Base-by-base conservation (phyloP, 2,329 filamentous ascomycete species). In the Stagonosporopsis tanaceti region DNA sequence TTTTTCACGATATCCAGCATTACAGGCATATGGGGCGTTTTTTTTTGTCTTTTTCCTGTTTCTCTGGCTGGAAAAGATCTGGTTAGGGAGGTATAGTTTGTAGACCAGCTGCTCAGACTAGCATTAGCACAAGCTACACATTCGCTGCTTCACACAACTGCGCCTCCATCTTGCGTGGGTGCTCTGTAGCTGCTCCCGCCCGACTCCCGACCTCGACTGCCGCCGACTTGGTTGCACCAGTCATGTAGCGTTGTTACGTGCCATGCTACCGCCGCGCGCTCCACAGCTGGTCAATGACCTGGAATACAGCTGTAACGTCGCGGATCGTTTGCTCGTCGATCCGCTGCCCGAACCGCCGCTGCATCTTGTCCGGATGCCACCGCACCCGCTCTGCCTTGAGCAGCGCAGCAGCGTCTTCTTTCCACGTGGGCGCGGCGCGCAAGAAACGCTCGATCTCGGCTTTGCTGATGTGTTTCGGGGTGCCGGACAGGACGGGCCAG, bases 291-390 rank as follows among this genome's bases (percentile, higher is more conserved):
- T 99, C 95, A 44, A 98, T 84, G 28, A 93, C 88, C 78, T 98
- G 94, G 70, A 98, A 99, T 9, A 97, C 89, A 6, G 91, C 90
- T 11, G 94, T 99, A 39, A 97, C 91, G 51, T 87, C 84, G 71
- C 86, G 87, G 83, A 96, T 88, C 3, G 91, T 86, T 3, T 83
- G 83, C 24, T 87, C 83, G 45, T 93, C 89, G 46, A 96, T 86
- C 14, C 82, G 81, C 57, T 86, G 80, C 3, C 92, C 91, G 59
- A 96, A 88, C 50, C 88, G 86, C 78, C 97, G 95, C 80, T 97
- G 92, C 53, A 98, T 90, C 81, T 98, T 99, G 78, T 99, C 95
- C 4, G 95, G 95, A 80, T 99, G 95, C 95, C 95, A 99, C 15
- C 93, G 84, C 17, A 98, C 88, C 48, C 95, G 87, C 80, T 99